phyloP scores from a whole-genome alignment of 345 rosid genomes.

The Euphorbia tirucalli region DNA sequence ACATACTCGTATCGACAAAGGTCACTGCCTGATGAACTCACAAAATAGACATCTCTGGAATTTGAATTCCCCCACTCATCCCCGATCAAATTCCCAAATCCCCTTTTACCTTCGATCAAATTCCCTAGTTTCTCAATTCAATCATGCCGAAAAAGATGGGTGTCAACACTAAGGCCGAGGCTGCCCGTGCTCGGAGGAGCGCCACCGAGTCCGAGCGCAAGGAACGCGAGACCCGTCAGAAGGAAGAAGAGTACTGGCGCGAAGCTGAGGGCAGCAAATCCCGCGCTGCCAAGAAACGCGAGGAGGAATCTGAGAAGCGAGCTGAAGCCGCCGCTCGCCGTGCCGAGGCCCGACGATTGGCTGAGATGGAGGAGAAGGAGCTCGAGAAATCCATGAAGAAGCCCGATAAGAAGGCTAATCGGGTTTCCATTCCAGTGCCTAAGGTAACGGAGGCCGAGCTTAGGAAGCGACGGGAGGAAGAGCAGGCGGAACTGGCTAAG shows the following conservation, averaged over 20 bases:
- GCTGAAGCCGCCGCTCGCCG: constrained; percentile 68
- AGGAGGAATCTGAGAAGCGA: constrained; percentile 86
- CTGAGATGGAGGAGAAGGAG: constrained; percentile 82
- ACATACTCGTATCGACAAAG: too few species aligned
- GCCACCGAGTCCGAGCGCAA: constrained; percentile 73
- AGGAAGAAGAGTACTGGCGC: constrained; percentile 93
- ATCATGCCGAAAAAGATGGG: constrained; percentile 98
- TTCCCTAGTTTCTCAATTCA: neutral
- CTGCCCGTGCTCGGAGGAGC: constrained; percentile 65
- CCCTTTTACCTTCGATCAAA: neutral
- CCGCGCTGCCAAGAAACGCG: constrained; percentile 77
- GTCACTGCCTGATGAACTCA: neutral
- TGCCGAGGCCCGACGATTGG: constrained; percentile 70
- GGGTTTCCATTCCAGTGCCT: constrained; percentile 73
- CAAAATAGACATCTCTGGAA: neutral
- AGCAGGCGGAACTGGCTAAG: constrained; percentile 59
- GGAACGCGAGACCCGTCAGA: constrained; percentile 67
- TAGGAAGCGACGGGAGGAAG: constrained; percentile 54
- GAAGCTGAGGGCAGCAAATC: constrained; percentile 89
- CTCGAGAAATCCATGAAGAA: constrained; percentile 64
- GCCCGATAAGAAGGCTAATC: constrained; percentile 79
- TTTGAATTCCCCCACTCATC: neutral
- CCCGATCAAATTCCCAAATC: neutral
- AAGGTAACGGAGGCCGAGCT: constrained; percentile 89
- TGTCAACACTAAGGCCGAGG: constrained; percentile 93